These are phyloP conservation scores for Xerocomus cyaneibrunnescens DNA, from an alignment of 1,284 basidiomycete species.

Conservation along the genomic window DNA sequence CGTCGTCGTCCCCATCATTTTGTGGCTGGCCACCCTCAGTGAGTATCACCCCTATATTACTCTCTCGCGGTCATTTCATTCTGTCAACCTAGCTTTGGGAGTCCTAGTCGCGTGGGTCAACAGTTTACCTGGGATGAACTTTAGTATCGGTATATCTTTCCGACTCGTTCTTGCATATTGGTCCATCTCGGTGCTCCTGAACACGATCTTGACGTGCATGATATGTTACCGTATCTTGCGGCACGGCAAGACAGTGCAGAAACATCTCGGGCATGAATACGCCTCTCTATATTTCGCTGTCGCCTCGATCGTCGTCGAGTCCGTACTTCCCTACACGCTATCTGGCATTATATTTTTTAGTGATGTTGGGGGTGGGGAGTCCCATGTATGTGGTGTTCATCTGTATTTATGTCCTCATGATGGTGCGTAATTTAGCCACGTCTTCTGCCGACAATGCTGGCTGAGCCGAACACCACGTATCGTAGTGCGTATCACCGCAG, in stretches of 20 bases:
- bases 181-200: background rate
- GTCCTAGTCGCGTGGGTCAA: background rate
- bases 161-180: background rate
- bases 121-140: background rate
- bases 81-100: conserved; percentile 12
- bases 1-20: background rate
- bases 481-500: conserved; percentile 23
- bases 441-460: too few species aligned
- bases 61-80: background rate
- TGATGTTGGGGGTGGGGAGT: background rate
- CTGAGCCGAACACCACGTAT: background rate
- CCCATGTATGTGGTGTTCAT: background rate
- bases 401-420: conserved; percentile 2
- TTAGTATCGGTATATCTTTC: background rate
- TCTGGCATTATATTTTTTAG: background rate
- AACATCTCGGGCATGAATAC: background rate
- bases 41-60: background rate
- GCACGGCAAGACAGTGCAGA: background rate
- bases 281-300: background rate
- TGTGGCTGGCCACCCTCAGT: conserved; percentile 3
- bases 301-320: background rate
- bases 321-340: background rate
- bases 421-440: background rate
- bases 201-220: background rate
- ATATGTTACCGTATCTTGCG: conserved; percentile 3